A percentile compares a stretch with the other conserved stretches of the same genome.
phyloP scores from a whole-genome alignment of 148 eudicot species.

The Rhododendron simsii region DNA sequence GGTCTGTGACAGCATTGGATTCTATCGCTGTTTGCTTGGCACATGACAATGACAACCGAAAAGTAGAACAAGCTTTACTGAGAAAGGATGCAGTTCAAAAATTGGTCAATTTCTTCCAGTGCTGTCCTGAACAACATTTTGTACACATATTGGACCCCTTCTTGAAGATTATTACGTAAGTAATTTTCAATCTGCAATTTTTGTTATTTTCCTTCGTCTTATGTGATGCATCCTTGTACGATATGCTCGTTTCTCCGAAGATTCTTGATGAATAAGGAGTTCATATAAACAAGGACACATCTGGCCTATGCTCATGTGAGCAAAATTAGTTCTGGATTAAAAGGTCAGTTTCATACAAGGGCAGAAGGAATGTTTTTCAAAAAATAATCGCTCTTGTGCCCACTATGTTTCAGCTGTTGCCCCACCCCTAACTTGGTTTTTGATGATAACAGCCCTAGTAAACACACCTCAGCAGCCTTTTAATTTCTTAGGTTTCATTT shows the following conservation, averaged over 20 bases:
- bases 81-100: conserved; percentile 97
- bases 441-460: neutral
- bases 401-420: neutral
- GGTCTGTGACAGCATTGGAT: conserved; percentile 97
- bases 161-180: conserved; percentile 95
- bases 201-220: neutral
- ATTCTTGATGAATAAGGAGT: neutral
- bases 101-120: conserved; percentile 82
- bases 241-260: neutral
- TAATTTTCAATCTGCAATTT: neutral
- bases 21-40: conserved; percentile 96
- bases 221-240: neutral
- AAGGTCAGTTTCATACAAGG: neutral
- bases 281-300: neutral
- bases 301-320: neutral
- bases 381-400: neutral
- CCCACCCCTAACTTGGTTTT: neutral
- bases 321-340: conserved; percentile 1
- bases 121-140: conserved; percentile 86
- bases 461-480: neutral
- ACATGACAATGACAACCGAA: conserved; percentile 87
- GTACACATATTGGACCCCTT: conserved; percentile 97
- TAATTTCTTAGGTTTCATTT: neutral
- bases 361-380: neutral
- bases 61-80: conserved; percentile 94